Base-by-base conservation (phyloP, 2,329 filamentous ascomycete species). In the Aspergillus japonicus region DNA sequence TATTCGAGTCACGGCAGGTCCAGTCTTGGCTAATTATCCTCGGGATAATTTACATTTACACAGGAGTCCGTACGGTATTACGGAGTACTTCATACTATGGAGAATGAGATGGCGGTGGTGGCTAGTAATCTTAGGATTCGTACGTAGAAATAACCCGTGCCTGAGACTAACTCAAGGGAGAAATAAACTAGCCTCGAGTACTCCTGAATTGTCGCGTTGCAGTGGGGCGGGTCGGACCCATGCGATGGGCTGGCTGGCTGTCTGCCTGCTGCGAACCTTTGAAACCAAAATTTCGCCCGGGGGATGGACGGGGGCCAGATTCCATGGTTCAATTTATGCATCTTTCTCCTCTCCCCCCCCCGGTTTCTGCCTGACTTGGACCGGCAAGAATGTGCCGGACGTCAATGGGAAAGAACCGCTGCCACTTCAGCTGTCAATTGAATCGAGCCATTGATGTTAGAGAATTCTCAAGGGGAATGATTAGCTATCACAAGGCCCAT, bases 141-240 rank as follows among this genome's bases (percentile, higher is more conserved):
- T 44, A 16, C 12, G 26, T 47, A 24, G 53, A 48, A 21, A 47
- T 26, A 47, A 33, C 42, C 53, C 53, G 53, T 55, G 53, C 53
- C 53, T 55, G 53, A 47, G 44, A 44, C 47, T 47, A 39, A 55
- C 53, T 48, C 39, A 44, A 54, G 8, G 31, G 39, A 54, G 52
- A 31, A 54, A 54, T 42, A 16, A 33, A 47, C 52, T 54, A 54
- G 52, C 26, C 52, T 47, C 39, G 24, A 55, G 48, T 47, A 47
- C 53, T 55, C 53, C 53, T 55, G 53, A 55, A 55, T 55, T 47
- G 53, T 55, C 53, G 53, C 53, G 53, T 55, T 35, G 53, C 42
- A 48, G 53, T 55, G 53, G 53, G 53, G 53, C 48, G 53, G 53
- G 42, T 48, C 53, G 26, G 53, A 55, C 53, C 53, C 53, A 55